These are phyloP conservation scores for Coemansia sp. DNA, from an alignment of 192 early-diverging fungal species.

Conservation along the genomic window DNA sequence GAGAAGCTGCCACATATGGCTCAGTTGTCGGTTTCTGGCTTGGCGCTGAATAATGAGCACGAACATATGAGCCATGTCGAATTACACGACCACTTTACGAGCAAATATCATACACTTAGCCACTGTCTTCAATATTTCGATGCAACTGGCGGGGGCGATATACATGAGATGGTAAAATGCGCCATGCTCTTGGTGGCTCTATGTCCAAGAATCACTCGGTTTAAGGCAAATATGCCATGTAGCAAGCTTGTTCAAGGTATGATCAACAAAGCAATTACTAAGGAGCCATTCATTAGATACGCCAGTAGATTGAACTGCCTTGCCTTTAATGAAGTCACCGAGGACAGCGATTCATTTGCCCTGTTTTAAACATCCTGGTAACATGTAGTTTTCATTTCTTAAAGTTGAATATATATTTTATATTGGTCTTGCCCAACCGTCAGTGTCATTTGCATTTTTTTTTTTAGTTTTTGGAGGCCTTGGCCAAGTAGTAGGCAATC, in stretches of 20 bases:
- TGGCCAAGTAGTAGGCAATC: conserved; percentile 37
- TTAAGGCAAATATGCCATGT: background rate
- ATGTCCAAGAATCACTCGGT: background rate
- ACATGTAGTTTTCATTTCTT: background rate
- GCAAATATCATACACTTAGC: background rate
- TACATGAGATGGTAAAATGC: background rate
- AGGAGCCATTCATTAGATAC: background rate
- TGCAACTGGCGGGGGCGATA: too few species aligned
- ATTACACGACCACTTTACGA: background rate
- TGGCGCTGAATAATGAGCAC: background rate
- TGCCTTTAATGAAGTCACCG: background rate
- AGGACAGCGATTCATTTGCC: background rate
- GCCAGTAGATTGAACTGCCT: background rate
- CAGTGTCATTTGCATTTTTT: background rate
- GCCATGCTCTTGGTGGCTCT: background rate
- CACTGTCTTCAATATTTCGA: background rate
- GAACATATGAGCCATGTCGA: background rate
- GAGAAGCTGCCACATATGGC: conserved; percentile 5
- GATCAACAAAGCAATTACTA: background rate
- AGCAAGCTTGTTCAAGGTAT: background rate
- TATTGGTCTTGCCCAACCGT: background rate
- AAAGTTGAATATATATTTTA: background rate
- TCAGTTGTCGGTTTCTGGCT: background rate
- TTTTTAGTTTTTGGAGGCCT: conserved; percentile 19
- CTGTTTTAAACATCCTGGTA: background rate